phyloP scores from a whole-genome alignment of 306 rosid genomes.

The Cucumis melo region DNA sequence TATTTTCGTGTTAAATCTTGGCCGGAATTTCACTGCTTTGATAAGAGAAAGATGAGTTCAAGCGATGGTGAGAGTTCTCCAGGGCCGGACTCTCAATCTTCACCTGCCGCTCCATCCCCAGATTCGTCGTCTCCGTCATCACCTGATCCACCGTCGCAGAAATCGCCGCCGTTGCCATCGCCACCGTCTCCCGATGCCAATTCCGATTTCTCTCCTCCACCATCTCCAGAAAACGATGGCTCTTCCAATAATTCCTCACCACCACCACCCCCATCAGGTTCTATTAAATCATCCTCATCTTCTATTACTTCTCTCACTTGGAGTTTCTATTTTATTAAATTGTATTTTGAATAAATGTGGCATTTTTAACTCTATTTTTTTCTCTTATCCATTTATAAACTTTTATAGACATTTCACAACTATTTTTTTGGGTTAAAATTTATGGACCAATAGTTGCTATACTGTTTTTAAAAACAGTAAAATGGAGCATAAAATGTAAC shows the following conservation, averaged over 20 bases:
- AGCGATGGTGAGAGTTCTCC: not conserved
- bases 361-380: too few relatives aligned
- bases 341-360: too few relatives aligned
- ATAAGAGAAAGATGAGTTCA: not conserved
- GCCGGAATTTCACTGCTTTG: constrained; percentile 19
- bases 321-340: too few relatives aligned
- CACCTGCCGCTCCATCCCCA: constrained; percentile 1
- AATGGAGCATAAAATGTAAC: too few relatives aligned
- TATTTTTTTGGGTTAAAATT: too few relatives aligned
- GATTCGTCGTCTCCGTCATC: constrained; percentile 10
- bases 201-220: not conserved
- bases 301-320: too few relatives aligned
- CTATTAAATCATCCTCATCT: not conserved
- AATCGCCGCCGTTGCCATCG: not conserved
- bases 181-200: not conserved
- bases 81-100: not conserved
- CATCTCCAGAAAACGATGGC: not conserved
- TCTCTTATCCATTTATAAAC: too few relatives aligned
- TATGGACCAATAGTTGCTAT: too few relatives aligned
- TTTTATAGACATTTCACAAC: too few relatives aligned
- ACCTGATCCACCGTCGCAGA: constrained; percentile 4
- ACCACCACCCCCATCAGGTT: not conserved
- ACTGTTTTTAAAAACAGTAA: too few relatives aligned
- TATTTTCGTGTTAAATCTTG: constrained; percentile 4
- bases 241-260: not conserved